Evolutionary conservation across 192 early-diverging fungal genomes (phyloP).

Genomic region (Linnemannia schmuckeri): DNA sequence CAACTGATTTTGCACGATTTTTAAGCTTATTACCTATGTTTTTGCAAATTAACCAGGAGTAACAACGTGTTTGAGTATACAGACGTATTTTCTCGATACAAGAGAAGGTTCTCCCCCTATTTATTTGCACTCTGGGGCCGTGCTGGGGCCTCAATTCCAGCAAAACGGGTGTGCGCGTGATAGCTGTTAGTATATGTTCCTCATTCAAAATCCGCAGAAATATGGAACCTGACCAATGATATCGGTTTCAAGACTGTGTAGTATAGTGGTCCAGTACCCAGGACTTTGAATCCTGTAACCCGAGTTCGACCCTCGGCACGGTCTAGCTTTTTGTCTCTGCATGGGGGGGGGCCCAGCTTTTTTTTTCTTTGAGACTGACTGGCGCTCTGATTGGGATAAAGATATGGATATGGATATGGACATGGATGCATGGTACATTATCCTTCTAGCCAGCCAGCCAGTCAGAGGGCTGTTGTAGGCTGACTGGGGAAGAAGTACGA

Average conservation of each 20-base stretch:
- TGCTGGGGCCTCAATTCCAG: not conserved
- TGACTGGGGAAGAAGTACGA: no score
- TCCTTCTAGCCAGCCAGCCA: not conserved
- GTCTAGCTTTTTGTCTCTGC: conserved; percentile 18
- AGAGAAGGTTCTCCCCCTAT: no score
- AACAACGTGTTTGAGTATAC: no score
- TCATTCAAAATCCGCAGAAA: not conserved
- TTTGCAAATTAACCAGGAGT: no score
- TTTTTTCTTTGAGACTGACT: not conserved
- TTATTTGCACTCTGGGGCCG: no score
- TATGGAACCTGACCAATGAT: conserved; percentile 11
- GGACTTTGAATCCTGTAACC: conserved; percentile 55
- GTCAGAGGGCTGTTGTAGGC: not conserved
- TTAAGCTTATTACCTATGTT: no score
- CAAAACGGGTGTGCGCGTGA: not conserved
- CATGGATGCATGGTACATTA: not conserved
- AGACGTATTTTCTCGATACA: no score
- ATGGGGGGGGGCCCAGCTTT: not conserved
- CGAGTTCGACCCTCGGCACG: conserved; percentile 55
- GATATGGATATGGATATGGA: not conserved
- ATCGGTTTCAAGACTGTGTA: conserved; percentile 24
- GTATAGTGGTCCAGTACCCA: conserved; percentile 54
- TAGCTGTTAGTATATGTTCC: not conserved
- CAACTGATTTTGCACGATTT: no score
- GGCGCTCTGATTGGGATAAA: not conserved